Conservation (phyloP, 768 basidiomycete species). For the Sporobolomyces pararoseus region DNA sequence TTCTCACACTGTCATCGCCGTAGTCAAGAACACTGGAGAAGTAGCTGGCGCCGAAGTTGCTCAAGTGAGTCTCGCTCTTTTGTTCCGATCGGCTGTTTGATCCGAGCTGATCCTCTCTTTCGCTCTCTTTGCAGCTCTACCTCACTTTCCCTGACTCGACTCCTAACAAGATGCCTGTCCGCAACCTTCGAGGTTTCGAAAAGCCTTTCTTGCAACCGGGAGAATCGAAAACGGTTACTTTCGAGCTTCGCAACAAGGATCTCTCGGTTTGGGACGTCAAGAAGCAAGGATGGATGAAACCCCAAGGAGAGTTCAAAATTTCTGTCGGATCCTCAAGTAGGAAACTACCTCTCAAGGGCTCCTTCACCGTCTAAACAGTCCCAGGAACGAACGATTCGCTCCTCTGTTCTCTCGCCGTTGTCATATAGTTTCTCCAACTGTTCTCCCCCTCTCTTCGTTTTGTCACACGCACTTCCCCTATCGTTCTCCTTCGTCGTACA, state of each 20-base stretch:
- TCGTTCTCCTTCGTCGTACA: no score
- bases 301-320: slow-evolving; percentile 37
- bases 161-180: slow-evolving; percentile 27
- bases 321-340: slow-evolving; percentile 39
- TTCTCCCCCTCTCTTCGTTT: no score
- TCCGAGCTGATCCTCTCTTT: background rate
- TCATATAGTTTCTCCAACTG: no score
- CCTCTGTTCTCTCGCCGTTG: no score
- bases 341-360: slow-evolving; percentile 23
- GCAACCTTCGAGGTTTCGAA: slow-evolving; percentile 44
- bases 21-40: slow-evolving; percentile 36
- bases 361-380: background rate
- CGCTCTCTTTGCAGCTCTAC: slow-evolving; percentile 32
- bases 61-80: slow-evolving; percentile 13
- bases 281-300: slow-evolving; percentile 35
- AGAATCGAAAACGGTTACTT: slow-evolving; percentile 44
- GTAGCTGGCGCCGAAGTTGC: slow-evolving; percentile 30
- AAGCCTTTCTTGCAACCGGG: slow-evolving; percentile 43
- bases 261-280: slow-evolving; percentile 24
- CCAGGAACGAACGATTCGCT: background rate
- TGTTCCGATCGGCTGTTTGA: background rate
- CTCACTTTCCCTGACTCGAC: slow-evolving; percentile 27
- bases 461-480: no score
- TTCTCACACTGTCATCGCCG: slow-evolving; percentile 25
- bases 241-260: slow-evolving; percentile 46